Conservation (phyloP, 306 rosid genomes). For the Acmispon strigosus region DNA sequence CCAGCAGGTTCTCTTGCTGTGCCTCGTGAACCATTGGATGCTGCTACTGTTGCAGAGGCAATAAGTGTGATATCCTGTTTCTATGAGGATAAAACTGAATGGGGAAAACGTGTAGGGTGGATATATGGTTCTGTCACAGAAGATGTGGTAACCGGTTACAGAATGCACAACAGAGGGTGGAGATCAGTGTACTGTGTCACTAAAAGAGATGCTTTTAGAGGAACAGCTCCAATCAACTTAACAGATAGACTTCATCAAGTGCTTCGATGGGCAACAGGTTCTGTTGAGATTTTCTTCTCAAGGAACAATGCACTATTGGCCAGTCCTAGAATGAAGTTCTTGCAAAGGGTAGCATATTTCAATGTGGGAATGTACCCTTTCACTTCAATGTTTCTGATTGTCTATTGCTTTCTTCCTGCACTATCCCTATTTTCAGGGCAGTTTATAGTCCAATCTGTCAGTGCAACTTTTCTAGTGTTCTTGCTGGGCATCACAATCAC, state of each 20-base stretch:
- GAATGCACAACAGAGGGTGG: constrained; percentile 96
- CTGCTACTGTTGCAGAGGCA: constrained; percentile 83
- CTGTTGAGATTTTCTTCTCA: constrained; percentile 82
- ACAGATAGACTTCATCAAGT: constrained; percentile 86
- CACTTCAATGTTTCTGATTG: constrained; percentile 71
- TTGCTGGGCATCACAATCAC: constrained; percentile 67
- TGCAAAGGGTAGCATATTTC: constrained; percentile 86
- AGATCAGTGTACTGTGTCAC: constrained; percentile 80
- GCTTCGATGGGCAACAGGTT: constrained; percentile 86
- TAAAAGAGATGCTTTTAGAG: constrained; percentile 75
- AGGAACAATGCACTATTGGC: constrained; percentile 74
- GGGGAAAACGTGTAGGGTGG: constrained; percentile 92
- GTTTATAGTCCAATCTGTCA: constrained; percentile 66
- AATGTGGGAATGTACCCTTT: constrained; percentile 90
- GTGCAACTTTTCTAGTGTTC: constrained; percentile 56
- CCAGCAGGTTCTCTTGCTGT: constrained; percentile 80
- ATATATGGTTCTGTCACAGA: constrained; percentile 93
- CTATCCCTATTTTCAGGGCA: constrained; percentile 73
- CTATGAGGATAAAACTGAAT: constrained; percentile 82
- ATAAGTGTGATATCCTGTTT: constrained; percentile 76
- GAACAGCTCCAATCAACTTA: constrained; percentile 77
- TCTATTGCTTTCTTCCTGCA: constrained; percentile 79
- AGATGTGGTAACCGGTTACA: constrained; percentile 81
- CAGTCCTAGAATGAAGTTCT: constrained; percentile 62
- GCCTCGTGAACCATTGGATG: constrained; percentile 79